phyloP scores from a whole-genome alignment of 306 rosid species.

The Fagus sylvatica region DNA sequence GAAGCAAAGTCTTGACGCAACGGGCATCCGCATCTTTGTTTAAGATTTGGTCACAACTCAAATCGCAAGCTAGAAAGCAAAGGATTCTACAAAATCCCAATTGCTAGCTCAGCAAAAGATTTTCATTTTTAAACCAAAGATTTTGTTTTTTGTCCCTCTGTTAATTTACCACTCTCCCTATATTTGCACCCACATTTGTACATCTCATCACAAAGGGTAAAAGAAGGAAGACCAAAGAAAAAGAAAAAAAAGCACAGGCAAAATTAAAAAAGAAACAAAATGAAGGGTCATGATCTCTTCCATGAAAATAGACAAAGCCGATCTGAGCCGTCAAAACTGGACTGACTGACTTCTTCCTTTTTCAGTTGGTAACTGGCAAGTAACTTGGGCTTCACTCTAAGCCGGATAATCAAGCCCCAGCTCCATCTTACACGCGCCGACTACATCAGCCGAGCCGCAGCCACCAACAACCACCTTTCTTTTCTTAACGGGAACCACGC shows the following conservation, averaged over 20 bases:
- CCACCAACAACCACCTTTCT: constrained; percentile 43
- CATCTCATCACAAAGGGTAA: constrained; percentile 22
- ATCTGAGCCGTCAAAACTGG: constrained; percentile 57
- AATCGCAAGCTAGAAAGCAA: not conserved
- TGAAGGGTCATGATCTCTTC: constrained; percentile 46
- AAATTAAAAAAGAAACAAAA: not conserved
- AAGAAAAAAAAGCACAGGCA: not conserved
- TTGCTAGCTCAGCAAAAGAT: not conserved
- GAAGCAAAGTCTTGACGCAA: not conserved
- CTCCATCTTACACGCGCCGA: constrained; percentile 42
- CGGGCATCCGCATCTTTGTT: not conserved
- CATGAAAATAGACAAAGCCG: constrained; percentile 16
- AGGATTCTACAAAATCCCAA: too few species aligned
- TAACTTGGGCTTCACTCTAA: constrained; percentile 15
- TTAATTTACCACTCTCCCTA: constrained; percentile 29
- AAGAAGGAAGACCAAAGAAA: not conserved
- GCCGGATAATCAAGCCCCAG: constrained; percentile 49
- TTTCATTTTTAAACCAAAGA: not conserved
- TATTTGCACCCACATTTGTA: constrained; percentile 35
- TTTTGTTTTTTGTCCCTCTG: constrained; percentile 14
- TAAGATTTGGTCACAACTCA: not conserved
- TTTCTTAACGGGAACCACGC: constrained; percentile 79
- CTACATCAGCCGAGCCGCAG: constrained; percentile 1
- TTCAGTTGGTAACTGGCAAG: too few species aligned
- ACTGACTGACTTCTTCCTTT: not conserved